Evolutionary conservation across 139 green algal genomes (phyloP).

Genomic region (Asterochloris sp.): DNA sequence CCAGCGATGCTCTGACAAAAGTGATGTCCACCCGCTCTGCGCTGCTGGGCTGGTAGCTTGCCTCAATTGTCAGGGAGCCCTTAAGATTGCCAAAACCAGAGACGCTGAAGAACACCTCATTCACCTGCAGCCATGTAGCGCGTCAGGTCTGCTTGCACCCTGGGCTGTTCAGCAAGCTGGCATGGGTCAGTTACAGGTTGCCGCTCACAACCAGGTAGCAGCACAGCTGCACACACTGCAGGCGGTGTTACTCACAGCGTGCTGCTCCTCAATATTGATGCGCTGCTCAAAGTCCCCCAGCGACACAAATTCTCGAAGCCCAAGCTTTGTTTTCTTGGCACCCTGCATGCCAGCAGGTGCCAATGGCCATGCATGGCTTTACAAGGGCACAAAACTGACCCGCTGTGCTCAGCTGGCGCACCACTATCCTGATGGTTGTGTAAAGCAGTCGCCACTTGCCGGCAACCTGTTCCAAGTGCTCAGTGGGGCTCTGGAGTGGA

Average conservation of each 20-base stretch:
- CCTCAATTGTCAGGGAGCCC: constrained; percentile 60
- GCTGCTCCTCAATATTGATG: constrained; percentile 51
- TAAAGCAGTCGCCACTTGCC: constrained; percentile 76
- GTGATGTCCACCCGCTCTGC: constrained; percentile 54
- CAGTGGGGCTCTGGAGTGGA: constrained; percentile 27
- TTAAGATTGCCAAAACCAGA: constrained; percentile 45
- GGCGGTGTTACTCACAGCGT: constrained; percentile 35
- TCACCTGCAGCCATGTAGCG: constrained; percentile 11
- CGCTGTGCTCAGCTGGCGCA: constrained; percentile 7
- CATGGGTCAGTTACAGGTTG: background rate
- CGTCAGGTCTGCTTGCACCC: background rate
- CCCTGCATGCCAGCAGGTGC: constrained; percentile 37
- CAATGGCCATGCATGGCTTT: background rate
- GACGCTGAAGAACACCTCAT: constrained; percentile 31
- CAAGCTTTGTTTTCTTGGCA: constrained; percentile 72
- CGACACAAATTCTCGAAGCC: constrained; percentile 70
- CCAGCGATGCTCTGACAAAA: constrained; percentile 54
- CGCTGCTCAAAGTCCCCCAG: constrained; percentile 70
- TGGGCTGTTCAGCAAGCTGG: too few species aligned
- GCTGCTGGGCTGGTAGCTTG: constrained; percentile 36
- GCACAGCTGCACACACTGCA: background rate
- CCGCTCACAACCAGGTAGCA: background rate
- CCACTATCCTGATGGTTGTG: constrained; percentile 76
- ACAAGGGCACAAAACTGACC: background rate
- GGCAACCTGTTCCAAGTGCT: constrained; percentile 36